phyloP scores from a whole-genome alignment of 805 yeast genomes.

The Yarrowia sp. region DNA sequence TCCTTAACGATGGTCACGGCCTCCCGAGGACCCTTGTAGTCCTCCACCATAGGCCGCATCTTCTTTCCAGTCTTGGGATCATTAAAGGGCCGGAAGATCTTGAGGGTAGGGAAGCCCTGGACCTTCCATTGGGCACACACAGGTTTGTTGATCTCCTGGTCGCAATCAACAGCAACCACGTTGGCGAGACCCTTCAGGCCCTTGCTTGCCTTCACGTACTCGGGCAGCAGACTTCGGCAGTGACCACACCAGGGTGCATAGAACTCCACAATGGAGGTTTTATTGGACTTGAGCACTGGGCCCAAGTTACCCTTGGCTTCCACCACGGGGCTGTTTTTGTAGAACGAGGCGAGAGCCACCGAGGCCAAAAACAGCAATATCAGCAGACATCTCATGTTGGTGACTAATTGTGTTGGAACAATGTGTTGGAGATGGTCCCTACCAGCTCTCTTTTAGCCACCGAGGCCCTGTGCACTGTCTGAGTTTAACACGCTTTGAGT shows the following conservation, averaged over 20 bases:
- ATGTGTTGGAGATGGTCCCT: not conserved
- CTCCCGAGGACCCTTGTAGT: constrained; percentile 36
- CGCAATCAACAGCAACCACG: constrained; percentile 75
- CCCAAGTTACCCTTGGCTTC: constrained; percentile 24
- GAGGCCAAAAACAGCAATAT: constrained; percentile 14
- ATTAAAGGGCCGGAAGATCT: constrained; percentile 81
- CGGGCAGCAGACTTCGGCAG: constrained; percentile 66
- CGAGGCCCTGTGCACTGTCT: not conserved
- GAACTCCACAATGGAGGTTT: constrained; percentile 59
- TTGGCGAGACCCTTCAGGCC: constrained; percentile 45
- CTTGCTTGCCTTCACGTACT: constrained; percentile 61
- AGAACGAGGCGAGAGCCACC: constrained; percentile 23
- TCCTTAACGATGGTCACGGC: constrained; percentile 33
- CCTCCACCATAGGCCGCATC: constrained; percentile 32
- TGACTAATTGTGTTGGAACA: not conserved
- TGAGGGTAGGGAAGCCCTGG: constrained; percentile 79
- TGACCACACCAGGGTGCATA: constrained; percentile 99
- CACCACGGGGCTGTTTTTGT: constrained; percentile 20
- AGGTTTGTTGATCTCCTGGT: constrained; percentile 58
- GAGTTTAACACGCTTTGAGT: constrained; percentile 14
- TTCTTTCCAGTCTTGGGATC: constrained; percentile 20
- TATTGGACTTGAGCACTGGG: constrained; percentile 23
- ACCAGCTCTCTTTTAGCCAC: not conserved
- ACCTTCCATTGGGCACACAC: constrained; percentile 65
- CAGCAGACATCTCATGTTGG: constrained; percentile 22